phyloP scores from a whole-genome alignment of 2,329 filamentous ascomycete species.

The Davidsoniella australis region DNA sequence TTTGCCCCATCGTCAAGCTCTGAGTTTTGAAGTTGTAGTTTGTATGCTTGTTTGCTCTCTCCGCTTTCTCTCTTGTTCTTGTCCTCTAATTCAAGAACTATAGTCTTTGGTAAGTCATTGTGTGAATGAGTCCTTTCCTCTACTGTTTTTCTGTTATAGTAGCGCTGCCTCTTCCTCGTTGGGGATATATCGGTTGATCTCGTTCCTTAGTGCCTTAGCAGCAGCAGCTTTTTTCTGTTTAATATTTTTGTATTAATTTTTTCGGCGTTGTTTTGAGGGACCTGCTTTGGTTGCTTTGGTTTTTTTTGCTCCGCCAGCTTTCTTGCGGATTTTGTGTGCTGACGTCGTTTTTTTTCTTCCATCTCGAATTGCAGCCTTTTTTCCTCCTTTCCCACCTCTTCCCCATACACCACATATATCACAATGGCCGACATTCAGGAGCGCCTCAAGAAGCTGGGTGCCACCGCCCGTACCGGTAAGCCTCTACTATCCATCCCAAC shows the following conservation, averaged over 20 bases:
- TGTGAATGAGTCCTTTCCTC: neutral
- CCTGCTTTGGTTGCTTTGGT: neutral
- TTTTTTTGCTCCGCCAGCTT: slow-evolving; percentile 14
- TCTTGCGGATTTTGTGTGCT: slow-evolving; percentile 16
- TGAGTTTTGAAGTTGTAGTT: slow-evolving; percentile 2
- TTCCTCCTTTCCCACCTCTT: slow-evolving; percentile 14
- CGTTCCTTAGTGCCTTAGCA: neutral
- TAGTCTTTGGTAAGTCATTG: slow-evolving; percentile 7
- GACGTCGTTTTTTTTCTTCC: slow-evolving; percentile 17
- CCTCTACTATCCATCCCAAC: slow-evolving; percentile 16
- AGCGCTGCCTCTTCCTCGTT: neutral
- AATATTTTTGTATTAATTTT: neutral
- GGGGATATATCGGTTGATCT: neutral
- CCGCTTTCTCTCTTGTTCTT: slow-evolving; percentile 5
- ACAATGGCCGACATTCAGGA: slow-evolving; percentile 40
- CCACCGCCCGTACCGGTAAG: slow-evolving; percentile 49
- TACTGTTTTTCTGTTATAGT: neutral
- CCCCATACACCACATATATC: slow-evolving; percentile 17
- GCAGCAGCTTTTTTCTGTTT: neutral
- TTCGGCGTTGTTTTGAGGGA: neutral
- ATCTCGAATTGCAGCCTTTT: slow-evolving; percentile 10
- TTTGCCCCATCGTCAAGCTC: slow-evolving; percentile 8
- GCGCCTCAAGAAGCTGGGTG: slow-evolving; percentile 42
- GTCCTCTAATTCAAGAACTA: slow-evolving; percentile 4
- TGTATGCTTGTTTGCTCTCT: slow-evolving; percentile 3